A percentile compares a stretch with the other conserved stretches of the same genome.
phyloP scores from a whole-genome alignment of 148 eudicot species.

The Camellia lanceoleosa region DNA sequence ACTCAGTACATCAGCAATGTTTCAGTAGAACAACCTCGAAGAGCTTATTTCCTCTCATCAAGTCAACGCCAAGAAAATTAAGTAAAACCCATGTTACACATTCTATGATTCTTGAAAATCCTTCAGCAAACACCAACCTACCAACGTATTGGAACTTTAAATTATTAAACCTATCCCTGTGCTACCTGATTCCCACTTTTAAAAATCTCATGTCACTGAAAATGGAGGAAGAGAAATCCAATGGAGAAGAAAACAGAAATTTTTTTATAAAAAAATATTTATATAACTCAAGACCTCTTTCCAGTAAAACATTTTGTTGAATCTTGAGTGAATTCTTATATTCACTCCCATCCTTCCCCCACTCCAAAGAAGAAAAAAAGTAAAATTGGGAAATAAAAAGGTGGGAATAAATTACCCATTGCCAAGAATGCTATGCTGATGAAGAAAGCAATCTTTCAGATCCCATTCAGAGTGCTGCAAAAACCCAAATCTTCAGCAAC shows the following conservation, averaged over 20 bases:
- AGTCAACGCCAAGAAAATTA: conserved; percentile 32
- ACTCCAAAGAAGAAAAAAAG: background rate
- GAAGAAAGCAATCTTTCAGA: conserved; percentile 5
- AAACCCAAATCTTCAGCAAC: conserved; percentile 44
- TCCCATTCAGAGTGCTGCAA: conserved; percentile 5
- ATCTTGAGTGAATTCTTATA: conserved; percentile 31
- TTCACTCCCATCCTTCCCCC: conserved; percentile 5
- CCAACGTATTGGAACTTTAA: conserved; percentile 34
- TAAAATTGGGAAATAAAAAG: background rate
- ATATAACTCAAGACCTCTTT: conserved; percentile 31
- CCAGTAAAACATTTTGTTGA: conserved; percentile 30
- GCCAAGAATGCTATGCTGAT: conserved; percentile 11
- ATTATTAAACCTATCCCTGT: conserved; percentile 46
- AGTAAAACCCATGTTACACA: conserved; percentile 23
- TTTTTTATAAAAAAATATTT: conserved; percentile 15
- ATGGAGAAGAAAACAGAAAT: conserved; percentile 30
- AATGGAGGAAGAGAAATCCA: conserved; percentile 28
- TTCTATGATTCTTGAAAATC: conserved; percentile 24
- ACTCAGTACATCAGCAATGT: conserved; percentile 24
- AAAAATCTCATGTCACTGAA: conserved; percentile 21
- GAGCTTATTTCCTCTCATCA: conserved; percentile 24
- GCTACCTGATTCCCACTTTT: conserved; percentile 24
- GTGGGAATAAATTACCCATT: conserved; percentile 19
- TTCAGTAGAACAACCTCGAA: conserved; percentile 14
- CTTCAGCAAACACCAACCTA: conserved; percentile 32